Evolutionary conservation across 257 asterid species (phyloP).

Genomic region (Rehmannia glutinosa): DNA sequence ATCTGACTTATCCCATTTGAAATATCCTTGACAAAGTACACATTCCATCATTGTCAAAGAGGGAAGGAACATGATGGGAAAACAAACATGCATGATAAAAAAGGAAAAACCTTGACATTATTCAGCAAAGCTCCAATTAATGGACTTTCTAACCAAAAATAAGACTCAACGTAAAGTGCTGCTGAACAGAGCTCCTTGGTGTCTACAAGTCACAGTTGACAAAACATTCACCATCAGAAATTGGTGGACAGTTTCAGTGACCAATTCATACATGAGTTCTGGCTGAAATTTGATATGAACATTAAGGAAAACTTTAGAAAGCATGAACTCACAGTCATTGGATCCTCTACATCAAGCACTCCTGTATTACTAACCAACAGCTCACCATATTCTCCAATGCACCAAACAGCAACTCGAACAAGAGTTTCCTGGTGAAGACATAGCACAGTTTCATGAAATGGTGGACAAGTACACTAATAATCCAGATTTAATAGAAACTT

Average conservation of each 20-base stretch:
- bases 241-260: too few relatives aligned
- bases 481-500: slow-evolving; percentile 1
- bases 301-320: slow-evolving; percentile 1
- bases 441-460: slow-evolving; percentile 14
- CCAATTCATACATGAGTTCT: too few relatives aligned
- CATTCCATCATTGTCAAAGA: neutral
- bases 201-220: too few relatives aligned
- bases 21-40: neutral
- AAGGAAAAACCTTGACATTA: neutral
- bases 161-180: too few relatives aligned
- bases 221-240: too few relatives aligned
- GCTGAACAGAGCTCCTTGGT: too few relatives aligned
- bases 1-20: too few relatives aligned
- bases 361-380: slow-evolving; percentile 64
- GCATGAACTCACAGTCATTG: slow-evolving; percentile 66
- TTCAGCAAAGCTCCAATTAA: too few relatives aligned
- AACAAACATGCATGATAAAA: too few relatives aligned
- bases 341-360: slow-evolving; percentile 72
- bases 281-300: neutral
- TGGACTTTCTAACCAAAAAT: too few relatives aligned
- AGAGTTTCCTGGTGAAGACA: slow-evolving; percentile 67
- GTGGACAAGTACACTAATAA: neutral
- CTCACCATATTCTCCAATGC: slow-evolving; percentile 94
- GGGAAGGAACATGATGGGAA: too few relatives aligned
- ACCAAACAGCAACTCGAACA: slow-evolving; percentile 92